Conservation (phyloP, 371 early-diverging fungal genomes). For the Nosema muscidifuracis region DNA sequence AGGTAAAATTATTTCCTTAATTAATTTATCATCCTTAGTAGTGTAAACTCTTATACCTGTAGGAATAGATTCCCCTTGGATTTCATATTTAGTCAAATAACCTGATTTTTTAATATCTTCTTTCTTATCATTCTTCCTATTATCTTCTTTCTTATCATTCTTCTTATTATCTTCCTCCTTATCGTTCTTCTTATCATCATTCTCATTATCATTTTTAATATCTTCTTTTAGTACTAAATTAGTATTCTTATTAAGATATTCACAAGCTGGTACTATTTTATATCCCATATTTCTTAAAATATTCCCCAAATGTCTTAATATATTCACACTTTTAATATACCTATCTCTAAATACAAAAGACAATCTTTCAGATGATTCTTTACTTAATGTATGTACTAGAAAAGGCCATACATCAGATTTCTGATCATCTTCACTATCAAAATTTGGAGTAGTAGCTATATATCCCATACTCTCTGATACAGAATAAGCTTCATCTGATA, state of each 20-base stretch:
- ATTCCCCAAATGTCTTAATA: not conserved
- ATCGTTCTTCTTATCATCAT: not conserved
- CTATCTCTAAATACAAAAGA: slow-evolving; percentile 19
- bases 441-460: not conserved
- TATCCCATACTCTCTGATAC: not conserved
- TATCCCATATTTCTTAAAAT: not conserved
- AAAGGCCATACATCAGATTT: not conserved
- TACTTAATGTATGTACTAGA: not conserved
- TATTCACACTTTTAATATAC: not conserved
- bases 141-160: not conserved
- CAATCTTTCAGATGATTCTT: not conserved
- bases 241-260: not conserved
- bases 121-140: not conserved
- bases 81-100: not conserved
- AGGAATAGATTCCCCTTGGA: not conserved
- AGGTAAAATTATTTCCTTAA: not conserved
- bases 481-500: not conserved
- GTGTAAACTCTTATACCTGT: not conserved
- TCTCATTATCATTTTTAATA: not conserved
- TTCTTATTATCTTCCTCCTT: not conserved
- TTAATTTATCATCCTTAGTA: not conserved
- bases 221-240: not conserved
- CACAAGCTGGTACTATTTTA: slow-evolving; percentile 6
- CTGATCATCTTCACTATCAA: slow-evolving; percentile 34
- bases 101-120: not conserved